Conservation (phyloP, 2,329 filamentous ascomycete genomes). For the Colletotrichum endophyticum region DNA sequence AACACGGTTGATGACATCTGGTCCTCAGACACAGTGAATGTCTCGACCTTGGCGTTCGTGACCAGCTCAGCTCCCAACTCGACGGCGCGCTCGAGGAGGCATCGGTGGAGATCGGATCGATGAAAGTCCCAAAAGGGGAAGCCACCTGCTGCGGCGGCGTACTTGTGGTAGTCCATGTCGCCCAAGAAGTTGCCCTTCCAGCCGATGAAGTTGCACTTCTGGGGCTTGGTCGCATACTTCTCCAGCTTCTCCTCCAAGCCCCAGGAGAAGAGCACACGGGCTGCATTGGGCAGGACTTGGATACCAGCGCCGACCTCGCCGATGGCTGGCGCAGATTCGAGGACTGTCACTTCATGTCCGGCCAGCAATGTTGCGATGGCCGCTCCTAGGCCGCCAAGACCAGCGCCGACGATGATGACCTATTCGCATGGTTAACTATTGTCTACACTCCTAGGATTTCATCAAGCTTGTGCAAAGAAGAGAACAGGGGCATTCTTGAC, state of each 20-base stretch:
- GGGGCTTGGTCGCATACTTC: slow-evolving; percentile 21
- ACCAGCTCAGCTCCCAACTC: slow-evolving; percentile 15
- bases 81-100: slow-evolving; percentile 10
- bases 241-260: slow-evolving; percentile 18
- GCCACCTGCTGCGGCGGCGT: slow-evolving; percentile 14
- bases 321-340: slow-evolving; percentile 15
- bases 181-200: slow-evolving; percentile 22
- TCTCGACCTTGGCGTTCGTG: slow-evolving; percentile 7
- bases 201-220: slow-evolving; percentile 15
- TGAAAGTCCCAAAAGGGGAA: slow-evolving; percentile 22
- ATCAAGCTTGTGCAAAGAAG: not conserved
- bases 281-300: slow-evolving; percentile 20
- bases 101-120: slow-evolving; percentile 21
- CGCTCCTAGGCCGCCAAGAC: slow-evolving; percentile 18
- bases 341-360: slow-evolving; percentile 19
- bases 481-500: not conserved
- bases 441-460: not conserved
- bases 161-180: slow-evolving; percentile 14
- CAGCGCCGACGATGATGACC: slow-evolving; percentile 20
- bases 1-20: not conserved
- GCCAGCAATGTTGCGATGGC: slow-evolving; percentile 10
- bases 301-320: slow-evolving; percentile 24
- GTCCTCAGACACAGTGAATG: slow-evolving; percentile 9
- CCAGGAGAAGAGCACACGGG: slow-evolving; percentile 20
- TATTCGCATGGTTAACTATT: not conserved